Percentiles rank a stretch among this genome's conserved stretches.
These are phyloP conservation scores for Yarrowia alimentaria DNA, from an alignment of 805 yeast species.

Conservation along the genomic window DNA sequence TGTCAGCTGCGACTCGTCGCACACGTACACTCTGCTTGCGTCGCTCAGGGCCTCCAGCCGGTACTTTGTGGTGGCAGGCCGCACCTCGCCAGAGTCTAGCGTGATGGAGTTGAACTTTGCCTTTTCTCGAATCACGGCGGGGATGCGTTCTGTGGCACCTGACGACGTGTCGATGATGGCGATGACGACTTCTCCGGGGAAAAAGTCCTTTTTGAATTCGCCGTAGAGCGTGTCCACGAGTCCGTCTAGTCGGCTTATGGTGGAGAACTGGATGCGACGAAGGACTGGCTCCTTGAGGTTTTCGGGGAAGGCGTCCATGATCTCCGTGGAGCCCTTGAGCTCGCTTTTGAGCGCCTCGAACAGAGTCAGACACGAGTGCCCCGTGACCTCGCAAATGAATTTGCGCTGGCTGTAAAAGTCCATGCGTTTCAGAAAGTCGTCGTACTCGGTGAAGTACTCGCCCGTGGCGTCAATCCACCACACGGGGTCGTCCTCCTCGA, in stretches of 20 bases:
- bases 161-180: slow-evolving; percentile 11
- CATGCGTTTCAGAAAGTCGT: slow-evolving; percentile 59
- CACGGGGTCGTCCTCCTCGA: slow-evolving; percentile 51
- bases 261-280: slow-evolving; percentile 75
- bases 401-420: slow-evolving; percentile 50
- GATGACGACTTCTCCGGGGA: slow-evolving; percentile 80
- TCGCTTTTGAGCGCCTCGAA: slow-evolving; percentile 87
- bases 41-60: slow-evolving; percentile 58
- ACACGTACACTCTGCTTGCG: slow-evolving; percentile 57
- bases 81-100: slow-evolving; percentile 40
- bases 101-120: slow-evolving; percentile 57
- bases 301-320: slow-evolving; percentile 84
- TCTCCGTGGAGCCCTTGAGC: slow-evolving; percentile 45
- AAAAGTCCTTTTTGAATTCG: slow-evolving; percentile 75
- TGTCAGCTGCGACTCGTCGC: slow-evolving; percentile 68
- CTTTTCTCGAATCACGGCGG: slow-evolving; percentile 77
- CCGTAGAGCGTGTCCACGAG: slow-evolving; percentile 84
- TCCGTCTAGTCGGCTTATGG: slow-evolving; percentile 76
- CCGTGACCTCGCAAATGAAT: slow-evolving; percentile 94
- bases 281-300: slow-evolving; percentile 90
- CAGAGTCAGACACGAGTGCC: slow-evolving; percentile 84
- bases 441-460: slow-evolving; percentile 82
- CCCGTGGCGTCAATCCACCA: slow-evolving; percentile 82
- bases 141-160: slow-evolving; percentile 40
- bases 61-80: slow-evolving; percentile 63